Base-by-base conservation (phyloP, 148 eudicot genomes). In the Chenopodium berlandieri region DNA sequence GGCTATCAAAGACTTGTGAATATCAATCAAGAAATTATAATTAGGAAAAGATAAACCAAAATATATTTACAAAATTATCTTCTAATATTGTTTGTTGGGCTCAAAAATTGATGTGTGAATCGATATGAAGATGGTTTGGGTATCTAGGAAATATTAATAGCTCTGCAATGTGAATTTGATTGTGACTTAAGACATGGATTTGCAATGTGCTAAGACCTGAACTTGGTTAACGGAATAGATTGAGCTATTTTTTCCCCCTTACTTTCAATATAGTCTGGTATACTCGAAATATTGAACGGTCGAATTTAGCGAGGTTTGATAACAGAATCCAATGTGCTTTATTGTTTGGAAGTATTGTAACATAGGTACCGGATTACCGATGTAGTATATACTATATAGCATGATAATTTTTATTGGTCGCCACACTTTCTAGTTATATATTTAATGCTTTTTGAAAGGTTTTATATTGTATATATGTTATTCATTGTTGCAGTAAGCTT, bases 401-500 rank as follows among this genome's bases (percentile, higher is more conserved):
- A 48, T 22, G 27, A 62, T 9, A 22, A 5, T 62, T 10, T 62
- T 22, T 11, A 62, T 62, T 56, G 62, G 17, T 56, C 3, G 4
- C 62, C 5, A 17, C 20, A 17, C 20, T 56, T 6, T 14, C 17
- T 7, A 56, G 5, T 56, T 56, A 16, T 12, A 11, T 52, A 23
- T 0, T 14, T 56, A 56, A 56, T 1, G 11, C 9, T 62, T 13
- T 46, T n/a, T 56, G 22, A 52, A 34, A 48, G 75, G 1, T 16
- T 50, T n/a, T 70, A 13, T 52, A 1, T 4, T 78, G 2, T 37
- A 22, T n/a, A 54, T 23, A 23, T 23, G 25, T 23, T 78, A 37
- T 22, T 56, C 6, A 17, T 25, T 22, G 11, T 12, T 80, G 71
- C 89, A 93, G 97, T 89, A 93, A 93, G 88, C 91, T 91, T 85